Evolutionary conservation across 768 basidiomycete species (phyloP), one percentile per base, ranked within the genome.

Genomic region (Lanmaoa pseudosensibilis): DNA sequence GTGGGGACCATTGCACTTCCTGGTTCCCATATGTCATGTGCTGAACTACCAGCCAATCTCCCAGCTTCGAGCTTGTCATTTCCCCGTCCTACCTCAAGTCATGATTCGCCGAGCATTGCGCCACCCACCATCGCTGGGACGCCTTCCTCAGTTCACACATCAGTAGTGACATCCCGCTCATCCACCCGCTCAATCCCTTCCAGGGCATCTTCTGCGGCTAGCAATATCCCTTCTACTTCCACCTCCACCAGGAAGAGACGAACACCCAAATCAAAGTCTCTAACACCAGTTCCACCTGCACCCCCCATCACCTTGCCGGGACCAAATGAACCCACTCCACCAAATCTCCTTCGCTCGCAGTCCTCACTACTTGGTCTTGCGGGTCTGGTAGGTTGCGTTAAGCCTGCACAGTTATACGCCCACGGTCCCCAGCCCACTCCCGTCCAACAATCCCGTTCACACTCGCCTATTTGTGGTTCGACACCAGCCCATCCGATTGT

Each of bases 1-100:
- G 90, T 92, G 90, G 90, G 89, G 90, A 87, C 90, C 88, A 91
- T 91, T 92, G 90, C 90, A 92, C 90, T 92, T 90, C 88, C 88
- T 91, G 90, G 90, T 84, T 89, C 88, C 89, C 90, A 88, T 78
- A 80, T 72, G 71, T 73, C 77, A 74, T 79, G 78, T 88, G 88
- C 88, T 91, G 87, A 92, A 91, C 80, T 86, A 77, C 82, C 88
- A 76, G 80, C 86, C 79, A 76, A 83, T 79, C 84, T 86, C 83
- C 74, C 86, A 90, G 88, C 83, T 78, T 80, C 79, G 77, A 79
- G 81, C 73, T 75, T 78, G 75, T 55, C 66, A 40, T 43, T 46
- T 49, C 25, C 58, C 18, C 49, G 37, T 45, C 50, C 50, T 23
- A 36, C 45, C 25, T 55, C 61, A 61, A 65, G 54, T 36, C 53